Evolutionary conservation across 2,329 filamentous ascomycete species (phyloP).

Genomic region (Fusarium sp.): DNA sequence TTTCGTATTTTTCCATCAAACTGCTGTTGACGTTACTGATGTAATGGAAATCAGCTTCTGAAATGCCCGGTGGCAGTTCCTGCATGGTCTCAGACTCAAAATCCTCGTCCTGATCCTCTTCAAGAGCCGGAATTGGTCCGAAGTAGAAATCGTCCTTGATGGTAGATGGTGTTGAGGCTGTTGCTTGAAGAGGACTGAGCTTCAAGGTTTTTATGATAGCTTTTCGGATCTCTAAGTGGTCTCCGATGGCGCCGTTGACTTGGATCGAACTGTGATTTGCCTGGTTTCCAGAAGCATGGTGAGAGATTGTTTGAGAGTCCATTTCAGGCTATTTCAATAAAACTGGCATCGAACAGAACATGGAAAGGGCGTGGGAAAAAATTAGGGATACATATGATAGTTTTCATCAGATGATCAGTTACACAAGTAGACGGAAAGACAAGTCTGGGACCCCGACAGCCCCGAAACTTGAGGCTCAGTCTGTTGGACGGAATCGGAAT

Average conservation of each 20-base stretch:
- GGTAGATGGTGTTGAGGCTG: background rate
- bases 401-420: background rate
- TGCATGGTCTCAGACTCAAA: background rate
- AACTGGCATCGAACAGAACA: background rate
- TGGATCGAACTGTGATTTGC: background rate
- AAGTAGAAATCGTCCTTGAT: background rate
- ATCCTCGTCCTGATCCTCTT: background rate
- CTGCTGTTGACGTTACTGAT: background rate
- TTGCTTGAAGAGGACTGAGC: background rate
- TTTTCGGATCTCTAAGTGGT: background rate
- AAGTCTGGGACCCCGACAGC: background rate
- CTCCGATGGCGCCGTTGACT: constrained; percentile 1
- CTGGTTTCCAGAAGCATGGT: constrained; percentile 1
- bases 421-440: background rate
- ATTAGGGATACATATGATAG: background rate
- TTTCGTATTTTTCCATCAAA: background rate
- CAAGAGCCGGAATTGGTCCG: constrained; percentile 1
- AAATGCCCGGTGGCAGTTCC: background rate
- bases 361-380: too few relatives aligned
- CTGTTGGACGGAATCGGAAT: background rate
- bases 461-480: background rate
- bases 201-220: background rate
- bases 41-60: background rate
- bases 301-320: background rate
- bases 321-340: background rate